These are phyloP conservation scores for Stagonosporopsis rhizophila DNA, from an alignment of 2,329 filamentous ascomycete species.

Conservation along the genomic window DNA sequence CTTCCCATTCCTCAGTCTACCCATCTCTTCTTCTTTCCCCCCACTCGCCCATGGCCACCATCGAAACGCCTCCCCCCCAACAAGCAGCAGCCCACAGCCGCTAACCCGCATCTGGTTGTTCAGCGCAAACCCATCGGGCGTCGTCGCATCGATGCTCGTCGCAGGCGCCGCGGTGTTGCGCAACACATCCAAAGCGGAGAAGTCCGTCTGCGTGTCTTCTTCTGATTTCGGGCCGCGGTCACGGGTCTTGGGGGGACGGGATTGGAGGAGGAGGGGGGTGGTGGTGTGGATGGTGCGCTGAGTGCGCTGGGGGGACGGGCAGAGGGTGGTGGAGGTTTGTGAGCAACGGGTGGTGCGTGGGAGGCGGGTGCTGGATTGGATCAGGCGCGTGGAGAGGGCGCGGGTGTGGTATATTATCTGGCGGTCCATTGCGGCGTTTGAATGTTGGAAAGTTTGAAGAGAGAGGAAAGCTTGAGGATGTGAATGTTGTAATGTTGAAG, in stretches of 20 bases:
- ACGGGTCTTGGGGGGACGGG: slow-evolving; percentile 53
- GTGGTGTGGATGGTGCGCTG: slow-evolving; percentile 34
- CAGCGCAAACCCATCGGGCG: slow-evolving; percentile 82
- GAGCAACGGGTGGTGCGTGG: slow-evolving; percentile 2
- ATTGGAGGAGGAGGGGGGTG: slow-evolving; percentile 22
- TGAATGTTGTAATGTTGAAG: not conserved
- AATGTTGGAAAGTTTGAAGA: not conserved
- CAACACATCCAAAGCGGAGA: slow-evolving; percentile 79
- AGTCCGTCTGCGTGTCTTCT: slow-evolving; percentile 74
- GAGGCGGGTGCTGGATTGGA: slow-evolving; percentile 8
- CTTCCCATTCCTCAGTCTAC: slow-evolving; percentile 71
- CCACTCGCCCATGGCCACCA: slow-evolving; percentile 81
- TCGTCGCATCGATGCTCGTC: slow-evolving; percentile 83
- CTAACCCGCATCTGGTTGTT: slow-evolving; percentile 78
- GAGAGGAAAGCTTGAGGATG: not conserved
- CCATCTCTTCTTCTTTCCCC: slow-evolving; percentile 21
- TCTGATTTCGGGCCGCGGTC: slow-evolving; percentile 67
- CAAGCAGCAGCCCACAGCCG: slow-evolving; percentile 75
- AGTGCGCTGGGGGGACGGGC: not conserved
- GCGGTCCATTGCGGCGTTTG: slow-evolving; percentile 25
- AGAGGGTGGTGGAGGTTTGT: not conserved
- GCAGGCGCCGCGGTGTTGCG: slow-evolving; percentile 76
- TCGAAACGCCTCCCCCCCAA: slow-evolving; percentile 84
- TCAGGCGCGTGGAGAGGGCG: slow-evolving; percentile 15
- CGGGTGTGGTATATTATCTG: slow-evolving; percentile 22